These are phyloP conservation scores for Triticum turgidum DNA, from an alignment of 176 grass and related monocot species.

Conservation along the genomic window DNA sequence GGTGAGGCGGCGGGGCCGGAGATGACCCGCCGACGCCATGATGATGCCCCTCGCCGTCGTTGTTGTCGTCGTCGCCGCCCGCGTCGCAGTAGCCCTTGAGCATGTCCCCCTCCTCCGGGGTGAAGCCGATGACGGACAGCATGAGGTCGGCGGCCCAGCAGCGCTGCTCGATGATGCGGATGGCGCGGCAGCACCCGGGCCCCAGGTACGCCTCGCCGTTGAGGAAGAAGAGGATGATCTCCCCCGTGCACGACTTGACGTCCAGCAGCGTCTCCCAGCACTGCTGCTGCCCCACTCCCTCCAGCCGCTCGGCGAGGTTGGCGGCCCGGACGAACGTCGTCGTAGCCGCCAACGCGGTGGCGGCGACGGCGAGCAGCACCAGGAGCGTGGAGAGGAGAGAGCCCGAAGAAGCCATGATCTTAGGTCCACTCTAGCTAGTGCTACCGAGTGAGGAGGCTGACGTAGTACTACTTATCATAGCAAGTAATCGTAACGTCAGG, in stretches of 20 bases:
- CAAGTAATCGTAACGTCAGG: not conserved
- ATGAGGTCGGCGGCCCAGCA: constrained; percentile 81
- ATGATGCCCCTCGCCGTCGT: not conserved
- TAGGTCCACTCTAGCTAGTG: not conserved
- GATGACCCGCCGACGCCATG: not conserved
- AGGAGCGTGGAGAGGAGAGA: not conserved
- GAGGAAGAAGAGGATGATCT: constrained; percentile 81
- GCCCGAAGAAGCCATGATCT: constrained; percentile 24
- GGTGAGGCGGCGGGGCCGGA: not conserved
- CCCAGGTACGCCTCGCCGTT: constrained; percentile 76
- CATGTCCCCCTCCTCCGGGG: constrained; percentile 68
- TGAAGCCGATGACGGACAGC: constrained; percentile 62
- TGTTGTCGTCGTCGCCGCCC: not conserved
- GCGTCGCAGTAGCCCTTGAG: constrained; percentile 61
- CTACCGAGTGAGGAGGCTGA: not conserved
- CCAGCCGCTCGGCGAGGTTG: constrained; percentile 31
- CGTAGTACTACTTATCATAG: not conserved
- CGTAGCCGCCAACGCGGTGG: not conserved
- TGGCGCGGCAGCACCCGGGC: constrained; percentile 55
- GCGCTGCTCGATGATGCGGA: constrained; percentile 57
- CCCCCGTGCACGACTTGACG: constrained; percentile 69
- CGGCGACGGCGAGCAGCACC: not conserved
- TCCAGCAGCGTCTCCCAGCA: constrained; percentile 70
- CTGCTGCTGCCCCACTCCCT: constrained; percentile 40
- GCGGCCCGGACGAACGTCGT: not conserved